A percentile compares a stretch with the other conserved stretches of the same genome.
phyloP scores from a whole-genome alignment of 164 flowering plant genomes.

The Buxus sempervirens region DNA sequence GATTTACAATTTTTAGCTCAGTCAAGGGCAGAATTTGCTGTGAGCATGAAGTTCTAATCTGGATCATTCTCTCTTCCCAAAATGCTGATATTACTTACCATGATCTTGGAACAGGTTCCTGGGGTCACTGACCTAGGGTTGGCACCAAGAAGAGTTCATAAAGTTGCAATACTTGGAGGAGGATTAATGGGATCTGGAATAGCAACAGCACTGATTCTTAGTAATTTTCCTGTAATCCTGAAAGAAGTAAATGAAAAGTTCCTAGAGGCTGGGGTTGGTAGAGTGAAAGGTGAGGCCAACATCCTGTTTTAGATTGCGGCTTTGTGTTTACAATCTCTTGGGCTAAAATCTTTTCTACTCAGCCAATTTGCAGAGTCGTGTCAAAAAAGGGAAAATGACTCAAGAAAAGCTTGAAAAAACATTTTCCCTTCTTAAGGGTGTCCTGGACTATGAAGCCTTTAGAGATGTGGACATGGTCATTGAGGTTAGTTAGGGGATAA shows the following conservation, averaged over 20 bases:
- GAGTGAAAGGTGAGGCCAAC: slow-evolving; percentile 64
- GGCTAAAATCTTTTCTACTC: slow-evolving; percentile 18
- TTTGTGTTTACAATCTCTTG: background rate
- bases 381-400: slow-evolving; percentile 82
- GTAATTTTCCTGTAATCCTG: slow-evolving; percentile 53
- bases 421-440: slow-evolving; percentile 75
- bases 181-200: slow-evolving; percentile 30
- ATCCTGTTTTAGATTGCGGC: background rate
- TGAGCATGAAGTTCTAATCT: too few relatives aligned
- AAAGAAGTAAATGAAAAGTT: slow-evolving; percentile 92
- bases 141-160: slow-evolving; percentile 19
- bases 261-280: slow-evolving; percentile 64
- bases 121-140: slow-evolving; percentile 22
- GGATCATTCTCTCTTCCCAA: background rate
- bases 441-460: slow-evolving; percentile 75
- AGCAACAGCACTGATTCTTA: slow-evolving; percentile 23
- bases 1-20: too few relatives aligned
- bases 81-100: background rate
- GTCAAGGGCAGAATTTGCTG: too few relatives aligned
- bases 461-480: slow-evolving; percentile 91
- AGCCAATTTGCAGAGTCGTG: slow-evolving; percentile 91
- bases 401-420: slow-evolving; percentile 71
- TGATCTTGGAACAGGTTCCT: slow-evolving; percentile 15
- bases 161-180: slow-evolving; percentile 31
- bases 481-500: slow-evolving; percentile 49